These are phyloP conservation scores for Tolypocladium inflatum DNA, from an alignment of 2,329 filamentous ascomycete species.

Conservation along the genomic window DNA sequence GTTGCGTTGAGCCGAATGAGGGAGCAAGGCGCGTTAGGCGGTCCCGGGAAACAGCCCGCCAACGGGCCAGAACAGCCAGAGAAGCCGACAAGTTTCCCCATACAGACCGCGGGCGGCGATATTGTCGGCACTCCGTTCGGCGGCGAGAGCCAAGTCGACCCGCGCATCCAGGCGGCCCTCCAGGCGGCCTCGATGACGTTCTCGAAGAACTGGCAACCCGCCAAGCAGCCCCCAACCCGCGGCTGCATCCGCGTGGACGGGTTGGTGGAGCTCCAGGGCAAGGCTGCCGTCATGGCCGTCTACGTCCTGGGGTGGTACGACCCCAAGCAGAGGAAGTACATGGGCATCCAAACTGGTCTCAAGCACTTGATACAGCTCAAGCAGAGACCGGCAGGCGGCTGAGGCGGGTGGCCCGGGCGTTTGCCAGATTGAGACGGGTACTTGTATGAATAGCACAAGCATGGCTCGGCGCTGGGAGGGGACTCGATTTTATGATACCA, in stretches of 20 bases:
- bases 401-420: background rate
- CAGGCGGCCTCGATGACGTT: slow-evolving; percentile 26
- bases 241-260: slow-evolving; percentile 45
- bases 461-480: slow-evolving; percentile 14
- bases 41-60: slow-evolving; percentile 13
- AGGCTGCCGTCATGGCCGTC: slow-evolving; percentile 35
- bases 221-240: slow-evolving; percentile 32
- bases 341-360: slow-evolving; percentile 29
- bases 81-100: slow-evolving; percentile 11
- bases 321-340: slow-evolving; percentile 40
- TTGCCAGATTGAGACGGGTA: background rate
- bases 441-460: slow-evolving; percentile 1
- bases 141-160: slow-evolving; percentile 22
- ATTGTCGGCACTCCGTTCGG: slow-evolving; percentile 15
- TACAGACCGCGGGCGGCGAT: slow-evolving; percentile 14
- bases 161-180: slow-evolving; percentile 21
- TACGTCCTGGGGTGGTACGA: slow-evolving; percentile 47
- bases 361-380: slow-evolving; percentile 33
- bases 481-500: slow-evolving; percentile 18
- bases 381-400: slow-evolving; percentile 23
- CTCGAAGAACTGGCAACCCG: slow-evolving; percentile 35
- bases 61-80: slow-evolving; percentile 13
- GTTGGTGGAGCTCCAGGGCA: slow-evolving; percentile 41
- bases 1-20: slow-evolving; percentile 18
- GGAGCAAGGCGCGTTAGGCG: slow-evolving; percentile 12